Percentiles rank a stretch among this genome's conserved stretches.
Evolutionary conservation across 305 asterid genomes (phyloP).

Genomic region (Striga hermonthica): DNA sequence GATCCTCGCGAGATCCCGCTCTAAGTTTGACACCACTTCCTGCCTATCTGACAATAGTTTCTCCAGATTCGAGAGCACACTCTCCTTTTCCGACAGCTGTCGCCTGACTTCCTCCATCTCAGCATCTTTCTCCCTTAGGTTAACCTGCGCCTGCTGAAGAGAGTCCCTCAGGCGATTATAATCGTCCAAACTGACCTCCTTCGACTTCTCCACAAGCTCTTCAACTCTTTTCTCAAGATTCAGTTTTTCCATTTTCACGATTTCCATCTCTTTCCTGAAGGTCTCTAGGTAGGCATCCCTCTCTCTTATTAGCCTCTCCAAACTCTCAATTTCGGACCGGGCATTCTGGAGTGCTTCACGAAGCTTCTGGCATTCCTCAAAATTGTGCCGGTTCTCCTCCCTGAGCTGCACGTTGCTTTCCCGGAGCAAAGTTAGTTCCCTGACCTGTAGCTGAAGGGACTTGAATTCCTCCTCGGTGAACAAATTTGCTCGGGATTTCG

Average conservation of each 20-base stretch:
- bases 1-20: slow-evolving; percentile 62
- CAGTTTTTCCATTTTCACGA: slow-evolving; percentile 48
- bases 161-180: slow-evolving; percentile 59
- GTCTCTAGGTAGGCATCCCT: slow-evolving; percentile 63
- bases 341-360: slow-evolving; percentile 61
- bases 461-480: slow-evolving; percentile 77
- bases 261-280: slow-evolving; percentile 53
- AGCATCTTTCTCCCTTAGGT: slow-evolving; percentile 58
- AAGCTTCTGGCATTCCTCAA: slow-evolving; percentile 89
- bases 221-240: slow-evolving; percentile 55
- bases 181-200: slow-evolving; percentile 65
- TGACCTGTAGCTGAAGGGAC: slow-evolving; percentile 76
- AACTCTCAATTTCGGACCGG: slow-evolving; percentile 53
- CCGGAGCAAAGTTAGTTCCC: slow-evolving; percentile 85
- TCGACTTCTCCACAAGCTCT: slow-evolving; percentile 68
- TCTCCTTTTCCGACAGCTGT: slow-evolving; percentile 59
- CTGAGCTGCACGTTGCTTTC: slow-evolving; percentile 94
- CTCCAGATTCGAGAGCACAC: slow-evolving; percentile 33
- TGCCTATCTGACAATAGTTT: slow-evolving; percentile 59
- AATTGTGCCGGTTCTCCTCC: slow-evolving; percentile 83
- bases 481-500: slow-evolving; percentile 54
- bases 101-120: slow-evolving; percentile 61
- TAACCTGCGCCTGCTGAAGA: slow-evolving; percentile 56
- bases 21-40: slow-evolving; percentile 47
- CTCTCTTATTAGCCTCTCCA: slow-evolving; percentile 55